A percentile compares a stretch with the other conserved stretches of the same genome.
Evolutionary conservation across 768 basidiomycete genomes (phyloP).

Genomic region (Hemileccinum impolitum): DNA sequence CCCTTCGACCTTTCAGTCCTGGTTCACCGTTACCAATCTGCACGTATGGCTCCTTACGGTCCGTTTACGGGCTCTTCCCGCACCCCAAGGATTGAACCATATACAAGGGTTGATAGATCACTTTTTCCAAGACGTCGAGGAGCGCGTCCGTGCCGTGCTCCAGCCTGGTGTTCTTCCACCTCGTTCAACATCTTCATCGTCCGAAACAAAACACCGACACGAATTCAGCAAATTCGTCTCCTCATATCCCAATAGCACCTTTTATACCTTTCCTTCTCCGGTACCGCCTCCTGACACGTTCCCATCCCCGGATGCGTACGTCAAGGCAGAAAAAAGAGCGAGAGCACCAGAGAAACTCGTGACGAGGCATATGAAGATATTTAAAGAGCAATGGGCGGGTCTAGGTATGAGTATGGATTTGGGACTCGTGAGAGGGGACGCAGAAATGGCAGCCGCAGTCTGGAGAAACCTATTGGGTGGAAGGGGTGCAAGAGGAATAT

Average conservation of each 20-base stretch:
- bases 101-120: slow-evolving; percentile 87
- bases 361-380: slow-evolving; percentile 83
- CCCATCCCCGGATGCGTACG: slow-evolving; percentile 25
- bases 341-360: slow-evolving; percentile 77
- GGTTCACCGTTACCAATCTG: slow-evolving; percentile 91
- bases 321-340: slow-evolving; percentile 31
- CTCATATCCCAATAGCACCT: slow-evolving; percentile 20
- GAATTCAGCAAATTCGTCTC: slow-evolving; percentile 22
- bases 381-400: slow-evolving; percentile 90
- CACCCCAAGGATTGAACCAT: slow-evolving; percentile 60
- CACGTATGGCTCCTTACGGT: slow-evolving; percentile 91
- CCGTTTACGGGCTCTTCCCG: slow-evolving; percentile 79
- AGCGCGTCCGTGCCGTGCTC: slow-evolving; percentile 79
- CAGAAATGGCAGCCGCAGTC: slow-evolving; percentile 79
- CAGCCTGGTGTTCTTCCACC: slow-evolving; percentile 46
- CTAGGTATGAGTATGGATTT: slow-evolving; percentile 77
- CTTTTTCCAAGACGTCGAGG: slow-evolving; percentile 93
- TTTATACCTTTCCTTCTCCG: slow-evolving; percentile 28
- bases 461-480: slow-evolving; percentile 93
- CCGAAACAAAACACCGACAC: slow-evolving; percentile 14
- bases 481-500: slow-evolving; percentile 73
- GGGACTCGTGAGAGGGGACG: slow-evolving; percentile 69
- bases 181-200: slow-evolving; percentile 7
- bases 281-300: slow-evolving; percentile 25
- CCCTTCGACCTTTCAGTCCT: slow-evolving; percentile 93